Evolutionary conservation across 2,329 filamentous ascomycete species (phyloP).

Genomic region (Aspergillus sp.): DNA sequence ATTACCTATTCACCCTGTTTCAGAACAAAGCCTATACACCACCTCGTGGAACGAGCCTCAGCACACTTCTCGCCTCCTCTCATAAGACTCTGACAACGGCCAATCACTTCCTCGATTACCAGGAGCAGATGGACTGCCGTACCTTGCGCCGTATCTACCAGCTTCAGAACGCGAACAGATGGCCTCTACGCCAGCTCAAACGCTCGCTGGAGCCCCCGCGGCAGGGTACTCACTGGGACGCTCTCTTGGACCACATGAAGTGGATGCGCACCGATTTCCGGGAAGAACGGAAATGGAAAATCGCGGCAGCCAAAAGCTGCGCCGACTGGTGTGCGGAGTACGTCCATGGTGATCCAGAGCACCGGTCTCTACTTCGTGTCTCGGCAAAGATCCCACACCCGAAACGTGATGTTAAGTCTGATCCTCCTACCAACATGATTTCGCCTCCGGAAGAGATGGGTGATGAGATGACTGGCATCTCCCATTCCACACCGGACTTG

Average conservation of each 20-base stretch:
- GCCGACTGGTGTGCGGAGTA: constrained; percentile 83
- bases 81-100: constrained; percentile 87
- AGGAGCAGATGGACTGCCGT: constrained; percentile 83
- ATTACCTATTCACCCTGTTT: constrained; percentile 64
- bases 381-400: constrained; percentile 37
- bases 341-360: constrained; percentile 62
- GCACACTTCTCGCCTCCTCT: constrained; percentile 74
- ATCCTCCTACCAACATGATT: constrained; percentile 24
- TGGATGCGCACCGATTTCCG: constrained; percentile 98
- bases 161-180: constrained; percentile 84
- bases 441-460: constrained; percentile 34
- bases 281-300: constrained; percentile 93
- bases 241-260: constrained; percentile 85
- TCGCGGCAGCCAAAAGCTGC: constrained; percentile 72
- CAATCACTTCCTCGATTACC: constrained; percentile 77
- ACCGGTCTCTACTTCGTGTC: constrained; percentile 67
- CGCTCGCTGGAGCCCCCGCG: constrained; percentile 77
- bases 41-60: constrained; percentile 52
- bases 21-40: constrained; percentile 58
- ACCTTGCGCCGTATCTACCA: constrained; percentile 85
- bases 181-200: constrained; percentile 87
- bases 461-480: constrained; percentile 29
- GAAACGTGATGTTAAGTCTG: constrained; percentile 23
- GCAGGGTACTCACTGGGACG: constrained; percentile 77
- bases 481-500: constrained; percentile 64